Evolutionary conservation across 116 monocot species (phyloP), one percentile per base, ranked within the genome.

Genomic region (Posidonia oceanica): DNA sequence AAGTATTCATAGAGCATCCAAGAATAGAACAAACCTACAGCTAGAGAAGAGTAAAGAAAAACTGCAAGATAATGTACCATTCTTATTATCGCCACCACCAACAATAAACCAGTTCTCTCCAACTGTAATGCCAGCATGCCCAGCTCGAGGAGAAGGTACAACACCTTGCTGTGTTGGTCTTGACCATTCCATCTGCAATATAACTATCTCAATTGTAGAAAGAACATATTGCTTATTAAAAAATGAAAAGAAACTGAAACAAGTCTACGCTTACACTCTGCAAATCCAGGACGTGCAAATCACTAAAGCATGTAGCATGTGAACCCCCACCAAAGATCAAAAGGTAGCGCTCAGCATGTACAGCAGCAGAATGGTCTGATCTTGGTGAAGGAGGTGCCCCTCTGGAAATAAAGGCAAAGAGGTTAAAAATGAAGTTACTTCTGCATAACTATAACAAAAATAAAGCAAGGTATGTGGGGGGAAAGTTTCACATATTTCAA

Each of bases 241-340:
- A 48, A 18, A 42, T 3, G 14, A 60, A 36, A 54, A 14, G 39
- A 22, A 40, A 36, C 36, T 48, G 63, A 55, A 65, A 44, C 3
- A 14, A 39, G 36, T 37, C 29, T 51, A 44, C 15, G 78, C 86
- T 80, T 78, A 99, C 99, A 65, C 70, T 90, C 53, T 99, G 86
- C 71, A 94, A 76, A 75, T 99, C 99, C 65, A 99, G 91, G 72
- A 99, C 88, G 79, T 99, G 88, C 36, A 99, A 76, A 85, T 99
- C 99, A 79, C 86, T 94, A 77, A 99, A 94, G 79, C 94, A 91
- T n/a, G 84, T 86, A 29, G 94, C 90, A 86, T 99, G 99, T 79
- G 99, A 93, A 5, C 94, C 99, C 21, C 99, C 99, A 74, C 99
- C 99, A 86, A 99, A 99, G 61, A 99, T 93, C 60, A 99, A 74